These are phyloP conservation scores for Cutaneotrichosporon mucoides DNA, from an alignment of 1,284 basidiomycete species.

Conservation along the genomic window DNA sequence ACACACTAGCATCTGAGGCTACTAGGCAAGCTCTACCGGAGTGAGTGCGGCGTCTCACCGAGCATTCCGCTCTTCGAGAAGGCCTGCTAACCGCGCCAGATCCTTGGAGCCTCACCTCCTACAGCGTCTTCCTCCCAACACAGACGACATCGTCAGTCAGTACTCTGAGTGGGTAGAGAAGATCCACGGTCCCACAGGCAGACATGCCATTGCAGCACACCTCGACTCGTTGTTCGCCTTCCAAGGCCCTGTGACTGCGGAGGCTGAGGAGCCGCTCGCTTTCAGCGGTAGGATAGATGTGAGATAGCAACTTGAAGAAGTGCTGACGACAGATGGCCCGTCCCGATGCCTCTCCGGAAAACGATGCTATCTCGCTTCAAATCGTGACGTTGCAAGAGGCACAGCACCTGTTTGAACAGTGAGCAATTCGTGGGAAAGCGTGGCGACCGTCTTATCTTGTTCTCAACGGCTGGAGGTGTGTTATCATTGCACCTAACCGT, in stretches of 20 bases:
- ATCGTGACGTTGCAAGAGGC: neutral
- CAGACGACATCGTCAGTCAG: neutral
- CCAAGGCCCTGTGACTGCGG: neutral
- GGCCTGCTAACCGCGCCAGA: neutral
- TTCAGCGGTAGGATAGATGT: neutral
- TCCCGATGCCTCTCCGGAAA: neutral
- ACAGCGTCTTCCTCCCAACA: neutral
- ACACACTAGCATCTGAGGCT: neutral
- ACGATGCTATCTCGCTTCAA: neutral
- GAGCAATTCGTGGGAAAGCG: neutral
- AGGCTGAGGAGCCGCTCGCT: neutral
- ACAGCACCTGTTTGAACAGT: neutral
- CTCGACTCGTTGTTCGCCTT: neutral
- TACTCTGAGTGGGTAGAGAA: neutral
- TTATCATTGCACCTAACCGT: no score
- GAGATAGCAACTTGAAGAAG: neutral
- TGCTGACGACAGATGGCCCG: neutral
- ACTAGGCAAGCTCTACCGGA: neutral
- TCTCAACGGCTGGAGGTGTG: no score
- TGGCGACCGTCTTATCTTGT: no score
- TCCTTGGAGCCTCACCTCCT: neutral
- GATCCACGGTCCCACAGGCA: neutral
- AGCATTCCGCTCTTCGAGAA: no score
- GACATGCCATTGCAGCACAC: neutral
- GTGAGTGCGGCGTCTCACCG: neutral